phyloP scores from a whole-genome alignment of 2,329 filamentous ascomycete species.

The Penicillium hesseltinei region DNA sequence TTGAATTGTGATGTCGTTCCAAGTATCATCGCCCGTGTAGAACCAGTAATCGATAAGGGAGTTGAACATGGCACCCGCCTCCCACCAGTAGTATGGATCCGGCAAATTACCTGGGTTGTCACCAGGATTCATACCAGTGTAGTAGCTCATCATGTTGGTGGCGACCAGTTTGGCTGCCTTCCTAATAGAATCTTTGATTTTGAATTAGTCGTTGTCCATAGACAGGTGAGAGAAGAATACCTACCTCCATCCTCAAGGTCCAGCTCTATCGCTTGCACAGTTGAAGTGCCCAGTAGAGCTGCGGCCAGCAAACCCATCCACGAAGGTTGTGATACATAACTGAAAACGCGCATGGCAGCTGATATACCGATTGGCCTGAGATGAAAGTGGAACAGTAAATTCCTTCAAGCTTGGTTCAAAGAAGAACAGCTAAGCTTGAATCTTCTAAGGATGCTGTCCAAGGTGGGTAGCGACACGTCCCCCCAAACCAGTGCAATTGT shows the following conservation, averaged over 20 bases:
- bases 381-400: neutral
- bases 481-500: neutral
- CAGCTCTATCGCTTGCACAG: conserved; percentile 17
- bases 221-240: neutral
- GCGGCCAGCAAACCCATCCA: conserved; percentile 19
- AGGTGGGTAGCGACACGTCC: neutral
- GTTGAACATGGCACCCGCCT: conserved; percentile 45
- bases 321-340: conserved; percentile 11
- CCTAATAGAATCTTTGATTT: conserved; percentile 47
- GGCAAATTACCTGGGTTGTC: conserved; percentile 53
- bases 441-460: neutral
- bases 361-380: neutral
- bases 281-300: conserved; percentile 16
- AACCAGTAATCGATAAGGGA: conserved; percentile 45
- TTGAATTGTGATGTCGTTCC: conserved; percentile 39
- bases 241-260: conserved; percentile 17
- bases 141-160: conserved; percentile 52
- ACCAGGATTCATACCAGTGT: conserved; percentile 48
- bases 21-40: conserved; percentile 43
- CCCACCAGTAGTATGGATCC: conserved; percentile 49
- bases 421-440: neutral
- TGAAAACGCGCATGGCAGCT: conserved; percentile 14
- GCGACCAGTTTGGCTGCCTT: conserved; percentile 46
- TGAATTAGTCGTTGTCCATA: neutral
- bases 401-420: neutral